Conservation (phyloP, 495 filamentous ascomycete genomes). For the Neurospora africana region DNA sequence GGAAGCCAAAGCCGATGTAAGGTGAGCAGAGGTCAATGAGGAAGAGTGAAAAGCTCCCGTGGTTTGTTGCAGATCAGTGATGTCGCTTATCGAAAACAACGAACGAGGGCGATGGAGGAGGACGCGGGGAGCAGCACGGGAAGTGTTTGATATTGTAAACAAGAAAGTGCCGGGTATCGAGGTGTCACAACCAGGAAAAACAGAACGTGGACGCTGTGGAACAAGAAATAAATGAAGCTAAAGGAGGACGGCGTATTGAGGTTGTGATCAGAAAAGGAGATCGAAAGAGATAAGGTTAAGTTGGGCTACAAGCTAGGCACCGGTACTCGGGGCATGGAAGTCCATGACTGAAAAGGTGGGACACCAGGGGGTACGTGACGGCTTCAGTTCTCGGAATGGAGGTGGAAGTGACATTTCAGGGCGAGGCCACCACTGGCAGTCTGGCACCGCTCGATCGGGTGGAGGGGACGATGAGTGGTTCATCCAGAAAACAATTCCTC, state of each 20-base stretch:
- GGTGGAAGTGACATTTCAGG: background rate
- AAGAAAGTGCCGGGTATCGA: background rate
- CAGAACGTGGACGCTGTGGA: background rate
- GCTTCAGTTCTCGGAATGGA: background rate
- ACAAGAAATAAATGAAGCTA: background rate
- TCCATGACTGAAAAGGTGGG: background rate
- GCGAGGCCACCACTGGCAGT: background rate
- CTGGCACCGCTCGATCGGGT: background rate
- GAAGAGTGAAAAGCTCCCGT: background rate
- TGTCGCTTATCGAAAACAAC: background rate
- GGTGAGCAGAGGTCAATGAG: background rate
- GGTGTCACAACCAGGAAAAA: background rate
- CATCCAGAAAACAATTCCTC: background rate
- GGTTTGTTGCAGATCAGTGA: background rate
- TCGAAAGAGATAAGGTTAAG: background rate
- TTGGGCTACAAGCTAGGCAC: background rate
- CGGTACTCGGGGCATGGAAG: background rate
- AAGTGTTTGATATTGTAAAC: background rate
- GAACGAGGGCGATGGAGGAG: background rate
- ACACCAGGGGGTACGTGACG: background rate
- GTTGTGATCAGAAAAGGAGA: background rate
- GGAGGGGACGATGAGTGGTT: background rate
- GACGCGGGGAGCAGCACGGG: background rate
- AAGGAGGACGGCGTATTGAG: background rate
- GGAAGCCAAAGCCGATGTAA: background rate